Conservation (phyloP, 768 basidiomycete genomes). For the Leucocoprinus birnbaumii region DNA sequence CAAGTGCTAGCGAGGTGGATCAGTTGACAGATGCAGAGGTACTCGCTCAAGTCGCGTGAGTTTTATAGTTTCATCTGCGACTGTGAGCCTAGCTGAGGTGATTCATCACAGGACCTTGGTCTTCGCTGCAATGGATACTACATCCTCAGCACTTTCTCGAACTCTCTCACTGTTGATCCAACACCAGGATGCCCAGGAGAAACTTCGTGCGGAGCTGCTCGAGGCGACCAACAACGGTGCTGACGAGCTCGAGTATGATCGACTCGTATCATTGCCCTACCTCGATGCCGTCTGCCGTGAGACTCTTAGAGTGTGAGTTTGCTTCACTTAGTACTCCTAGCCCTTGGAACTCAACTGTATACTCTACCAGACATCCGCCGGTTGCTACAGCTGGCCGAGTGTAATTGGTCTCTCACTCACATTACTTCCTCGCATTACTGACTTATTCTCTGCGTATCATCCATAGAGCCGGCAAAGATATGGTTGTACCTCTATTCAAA, state of each 20-base stretch:
- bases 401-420: background rate
- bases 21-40: constrained; percentile 35
- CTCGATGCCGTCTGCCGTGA: constrained; percentile 39
- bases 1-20: too few species aligned
- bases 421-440: too few species aligned
- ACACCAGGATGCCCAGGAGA: constrained; percentile 34
- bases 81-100: background rate
- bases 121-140: constrained; percentile 42
- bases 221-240: constrained; percentile 21
- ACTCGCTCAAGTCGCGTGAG: constrained; percentile 32
- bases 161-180: constrained; percentile 29
- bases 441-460: background rate
- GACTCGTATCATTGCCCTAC: constrained; percentile 31
- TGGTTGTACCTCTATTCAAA: constrained; percentile 27
- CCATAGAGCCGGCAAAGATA: constrained; percentile 9
- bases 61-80: background rate
- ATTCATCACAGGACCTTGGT: constrained; percentile 26
- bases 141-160: constrained; percentile 32
- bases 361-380: constrained; percentile 24
- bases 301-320: constrained; percentile 33
- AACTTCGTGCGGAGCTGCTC: constrained; percentile 30
- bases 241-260: constrained; percentile 30
- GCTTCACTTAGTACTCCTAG: background rate
- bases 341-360: background rate
- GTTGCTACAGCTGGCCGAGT: constrained; percentile 13